A percentile compares a stretch with the other conserved stretches of the same genome.
Conservation (phyloP, 2,329 filamentous ascomycete species). For the Botrytis porri region DNA sequence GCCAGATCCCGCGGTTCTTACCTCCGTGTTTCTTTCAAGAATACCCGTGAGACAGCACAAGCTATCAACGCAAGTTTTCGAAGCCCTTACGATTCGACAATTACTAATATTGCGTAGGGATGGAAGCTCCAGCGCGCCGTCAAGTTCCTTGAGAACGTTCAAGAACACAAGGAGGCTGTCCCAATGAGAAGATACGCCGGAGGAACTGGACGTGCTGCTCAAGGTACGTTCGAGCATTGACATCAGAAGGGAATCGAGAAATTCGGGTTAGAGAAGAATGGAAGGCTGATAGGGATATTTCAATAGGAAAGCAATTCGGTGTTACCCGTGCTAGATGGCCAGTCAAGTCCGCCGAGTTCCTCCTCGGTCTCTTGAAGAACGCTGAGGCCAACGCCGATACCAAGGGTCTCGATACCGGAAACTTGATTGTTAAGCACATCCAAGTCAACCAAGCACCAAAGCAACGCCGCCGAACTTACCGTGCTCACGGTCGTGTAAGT, state of each 20-base stretch:
- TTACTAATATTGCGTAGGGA: constrained; percentile 5
- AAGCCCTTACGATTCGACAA: background rate
- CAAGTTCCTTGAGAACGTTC: constrained; percentile 97
- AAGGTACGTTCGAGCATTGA: constrained; percentile 68
- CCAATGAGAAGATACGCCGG: constrained; percentile 98
- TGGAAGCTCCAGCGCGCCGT: constrained; percentile 48
- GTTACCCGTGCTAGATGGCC: constrained; percentile 98
- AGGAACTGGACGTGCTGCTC: constrained; percentile 90
- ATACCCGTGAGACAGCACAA: constrained; percentile 99
- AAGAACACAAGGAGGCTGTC: constrained; percentile 94
- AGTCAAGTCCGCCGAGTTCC: constrained; percentile 97
- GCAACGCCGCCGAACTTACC: constrained; percentile 98
- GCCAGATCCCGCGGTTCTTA: constrained; percentile 98
- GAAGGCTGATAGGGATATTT: constrained; percentile 28
- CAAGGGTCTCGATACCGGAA: constrained; percentile 95
- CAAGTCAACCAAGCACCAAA: constrained; percentile 99
- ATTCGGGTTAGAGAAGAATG: background rate
- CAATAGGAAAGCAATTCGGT: constrained; percentile 94
- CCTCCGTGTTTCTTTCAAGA: constrained; percentile 93
- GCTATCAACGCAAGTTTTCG: constrained; percentile 68
- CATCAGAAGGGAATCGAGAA: background rate
- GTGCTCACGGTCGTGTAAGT: constrained; percentile 99
- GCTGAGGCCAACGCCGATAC: constrained; percentile 95
- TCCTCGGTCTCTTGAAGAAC: constrained; percentile 95
- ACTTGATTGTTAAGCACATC: constrained; percentile 99